Evolutionary conservation across 495 filamentous ascomycete genomes (phyloP), one percentile per base, ranked within the genome.

Genomic region (Lentithecium fluviatile): DNA sequence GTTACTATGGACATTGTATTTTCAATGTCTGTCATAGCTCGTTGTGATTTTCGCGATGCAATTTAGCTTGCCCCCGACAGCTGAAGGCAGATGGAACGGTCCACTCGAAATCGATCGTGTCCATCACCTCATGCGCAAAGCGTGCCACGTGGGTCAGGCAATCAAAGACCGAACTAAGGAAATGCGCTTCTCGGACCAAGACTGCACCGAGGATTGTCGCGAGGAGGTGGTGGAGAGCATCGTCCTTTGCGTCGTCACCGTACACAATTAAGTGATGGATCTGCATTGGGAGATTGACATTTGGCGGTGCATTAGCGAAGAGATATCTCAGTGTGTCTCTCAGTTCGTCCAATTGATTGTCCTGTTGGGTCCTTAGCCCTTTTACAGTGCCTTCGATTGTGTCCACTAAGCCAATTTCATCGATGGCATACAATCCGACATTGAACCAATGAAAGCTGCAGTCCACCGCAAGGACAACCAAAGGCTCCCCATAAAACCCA

Each of bases 241-340:
- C 42, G 29, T 43, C 23, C 5, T 38, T 48, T n/a, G 45, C 45
- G 17, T 38, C 19, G 21, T 58, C 55, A 40, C 52, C 55, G 55
- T 58, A 58, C 20, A 58, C 25, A 42, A 58, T 34, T 49, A 58
- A 40, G 45, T 58, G 55, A 23, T 38, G 43, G 15, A 58, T 34
- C 20, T 49, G 10, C 17, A 10, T 23, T 15, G 55, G 55, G 10
- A 36, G 43, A 10, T 21, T 49, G 26, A 37, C 15, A 29, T 46
- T 21, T 15, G 53, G 7, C 17, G 53, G 53, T 24, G 37, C 5
- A 38, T 46, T 24, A 8, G 21, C 53, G 23, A 56, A 46, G 17
- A 56, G 53, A 21, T 45, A 20, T 24, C 42, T 45, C 24, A 56
- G 26, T 12, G 43, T 29, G 34, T 58, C 43, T 32, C 45, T 23